Evolutionary conservation across 768 basidiomycete genomes (phyloP), one percentile per base, ranked within the genome.

Genomic region (Candolleomyces eurysporus): DNA sequence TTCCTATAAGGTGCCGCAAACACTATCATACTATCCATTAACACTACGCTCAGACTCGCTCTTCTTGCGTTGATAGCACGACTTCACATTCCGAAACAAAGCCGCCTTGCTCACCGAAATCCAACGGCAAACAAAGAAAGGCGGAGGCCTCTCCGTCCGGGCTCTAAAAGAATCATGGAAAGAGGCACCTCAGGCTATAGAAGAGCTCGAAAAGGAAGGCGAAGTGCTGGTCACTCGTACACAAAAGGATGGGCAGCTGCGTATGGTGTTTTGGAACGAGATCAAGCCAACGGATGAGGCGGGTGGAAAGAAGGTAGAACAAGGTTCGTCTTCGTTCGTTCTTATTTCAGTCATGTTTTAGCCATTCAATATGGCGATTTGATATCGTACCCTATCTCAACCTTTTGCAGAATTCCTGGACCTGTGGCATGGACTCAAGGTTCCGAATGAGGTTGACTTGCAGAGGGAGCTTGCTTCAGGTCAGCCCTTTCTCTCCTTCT

Each of bases 101-200:
- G 87, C 86, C 4, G 86, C 92, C 0, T 80, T 96, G 3, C 74
- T 96, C 16, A 90, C 87, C 0, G 91, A 96, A 71, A 92, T 97
- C 42, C 91, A 94, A 68, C 86, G 90, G 0, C 87, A 91, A 66
- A 91, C 91, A 2, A 85, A 87, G 31, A 89, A 88, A 66, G 93
- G 92, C 11, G 90, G 92, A 2, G 94, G 94, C 3, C 85, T 96
- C 32, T 85, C 92, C 14, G 89, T 96, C 32, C 86, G 92, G 19
- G 82, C 86, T 1, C 77, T 97, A 46, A 94, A 95, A 68, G 94
- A 96, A 71, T 89, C 91, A 14, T 97, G 94, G 93, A 90, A 92
- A 66, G 91, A 92, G 65, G 91, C 94, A 0, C 88, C 89, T 1
- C 76, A 81, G 52, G 65, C 64, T 5, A 66, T 67, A 39, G 64